Percentiles rank a stretch among this genome's conserved stretches.
These are phyloP conservation scores for Flaveria bidentis DNA, from an alignment of 129 eudicot species.

Conservation along the genomic window DNA sequence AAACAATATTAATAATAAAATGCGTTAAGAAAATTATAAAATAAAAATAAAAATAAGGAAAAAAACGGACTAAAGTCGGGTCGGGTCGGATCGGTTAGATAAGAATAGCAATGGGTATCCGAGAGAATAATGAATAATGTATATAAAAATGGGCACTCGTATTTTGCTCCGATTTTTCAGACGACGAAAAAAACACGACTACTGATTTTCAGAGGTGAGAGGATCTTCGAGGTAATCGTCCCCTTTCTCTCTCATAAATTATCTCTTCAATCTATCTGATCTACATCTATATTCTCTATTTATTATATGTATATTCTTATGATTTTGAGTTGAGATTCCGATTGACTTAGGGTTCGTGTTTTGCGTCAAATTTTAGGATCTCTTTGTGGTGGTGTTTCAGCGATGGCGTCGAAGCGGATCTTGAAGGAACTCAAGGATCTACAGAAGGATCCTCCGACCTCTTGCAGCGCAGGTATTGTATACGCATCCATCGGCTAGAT, in stretches of 20 bases:
- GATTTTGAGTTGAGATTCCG: constrained; percentile 16
- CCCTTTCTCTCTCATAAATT: not conserved
- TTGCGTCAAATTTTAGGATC: constrained; percentile 18
- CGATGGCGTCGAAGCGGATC: constrained; percentile 77
- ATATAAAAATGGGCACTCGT: not conserved
- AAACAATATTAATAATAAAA: too few species aligned
- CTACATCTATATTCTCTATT: not conserved
- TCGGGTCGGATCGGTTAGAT: too few species aligned
- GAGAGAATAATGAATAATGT: too few species aligned
- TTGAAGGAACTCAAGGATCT: constrained; percentile 75
- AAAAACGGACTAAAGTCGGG: too few species aligned
- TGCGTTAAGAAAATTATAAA: too few species aligned
- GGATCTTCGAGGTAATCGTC: constrained; percentile 31
- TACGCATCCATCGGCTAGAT: not conserved
- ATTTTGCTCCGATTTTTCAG: constrained; percentile 27
- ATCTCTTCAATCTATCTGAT: not conserved
- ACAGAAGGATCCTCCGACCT: constrained; percentile 80
- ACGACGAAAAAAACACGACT: constrained; percentile 22
- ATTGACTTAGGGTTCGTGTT: constrained; percentile 35
- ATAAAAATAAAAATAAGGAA: too few species aligned
- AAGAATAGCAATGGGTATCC: too few species aligned
- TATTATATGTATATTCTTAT: not conserved
- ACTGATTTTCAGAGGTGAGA: constrained; percentile 31
- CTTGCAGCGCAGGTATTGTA: constrained; percentile 66
- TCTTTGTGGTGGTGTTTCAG: constrained; percentile 13